Conservation (phyloP, 2,329 filamentous ascomycete species). For the Didymella pinodella region DNA sequence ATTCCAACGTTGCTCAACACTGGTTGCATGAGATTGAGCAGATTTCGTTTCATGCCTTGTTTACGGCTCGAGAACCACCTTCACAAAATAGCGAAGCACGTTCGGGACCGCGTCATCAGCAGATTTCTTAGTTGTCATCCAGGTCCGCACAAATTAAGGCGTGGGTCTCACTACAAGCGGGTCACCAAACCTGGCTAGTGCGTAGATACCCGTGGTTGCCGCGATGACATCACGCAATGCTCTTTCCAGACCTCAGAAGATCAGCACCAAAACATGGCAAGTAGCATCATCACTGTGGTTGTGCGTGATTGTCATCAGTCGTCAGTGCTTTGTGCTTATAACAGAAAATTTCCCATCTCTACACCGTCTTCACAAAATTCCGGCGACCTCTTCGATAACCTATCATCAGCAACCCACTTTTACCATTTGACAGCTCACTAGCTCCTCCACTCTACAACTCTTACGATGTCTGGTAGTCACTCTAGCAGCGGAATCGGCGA, state of each 20-base stretch:
- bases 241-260: constrained; percentile 13
- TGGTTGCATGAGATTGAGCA: background rate
- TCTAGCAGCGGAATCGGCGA: constrained; percentile 39
- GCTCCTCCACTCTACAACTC: constrained; percentile 2
- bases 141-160: background rate
- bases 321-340: constrained; percentile 5
- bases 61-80: background rate
- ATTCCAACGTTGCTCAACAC: background rate
- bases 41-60: background rate
- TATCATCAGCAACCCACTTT: constrained; percentile 5
- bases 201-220: background rate
- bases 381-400: background rate
- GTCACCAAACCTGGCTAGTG: constrained; percentile 5
- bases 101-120: background rate
- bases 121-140: background rate
- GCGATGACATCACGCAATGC: constrained; percentile 17
- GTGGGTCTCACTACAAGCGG: background rate
- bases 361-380: background rate
- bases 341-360: background rate
- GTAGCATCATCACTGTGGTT: background rate
- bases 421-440: constrained; percentile 13
- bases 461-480: constrained; percentile 37
- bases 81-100: background rate
- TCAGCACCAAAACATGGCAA: constrained; percentile 20
- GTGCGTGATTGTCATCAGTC: constrained; percentile 9